Evolutionary conservation across 441 rosid genomes (phyloP), one percentile per base, ranked within the genome.

Genomic region (Geranium incanum): DNA sequence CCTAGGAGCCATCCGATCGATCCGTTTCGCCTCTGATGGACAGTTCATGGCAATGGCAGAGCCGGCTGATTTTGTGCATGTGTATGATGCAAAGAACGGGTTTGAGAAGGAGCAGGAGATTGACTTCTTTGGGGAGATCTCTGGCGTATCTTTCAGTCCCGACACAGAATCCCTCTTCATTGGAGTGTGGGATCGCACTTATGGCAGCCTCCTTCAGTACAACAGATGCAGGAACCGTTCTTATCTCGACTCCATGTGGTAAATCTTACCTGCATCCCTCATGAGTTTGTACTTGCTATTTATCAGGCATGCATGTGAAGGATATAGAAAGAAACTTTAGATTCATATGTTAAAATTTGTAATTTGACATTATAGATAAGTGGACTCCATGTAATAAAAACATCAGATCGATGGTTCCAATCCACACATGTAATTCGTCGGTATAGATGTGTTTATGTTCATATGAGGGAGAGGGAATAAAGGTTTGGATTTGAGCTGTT

Each of bases 191-290:
- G 83, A 80, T 65, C 62, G 83, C 69, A 77, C 81, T 11, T 80
- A 80, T 19, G 83, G 79, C 0, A 80, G 83, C 66, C 73, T 80
- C 57, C 70, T 80, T 55, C 81, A 75, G 73, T 80, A 80, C 60
- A 83, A 76, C 71, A 82, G 23, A 78, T 50, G 7, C 84, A 87
- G 57, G 76, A 81, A 13, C n/a, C 55, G n/a, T 45, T 45, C 55
- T 8, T 87, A 85, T 68, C 84, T 85, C 5, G 91, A 85, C 81
- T 77, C 85, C 48, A 78, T 71, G 73, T 52, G 74, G 70, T 87
- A 76, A 82, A 45, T 5, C 1, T 8, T 45, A 45, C 55, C 55
- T 2, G 13, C 7, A 5, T 45, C 12, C 55, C 13, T 8, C 9
- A 45, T 45, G 55, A 45, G 43, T 45, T 9, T 45, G 7, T 45